Evolutionary conservation across 1,284 basidiomycete species (phyloP).

Genomic region (Coniferiporia weirii): DNA sequence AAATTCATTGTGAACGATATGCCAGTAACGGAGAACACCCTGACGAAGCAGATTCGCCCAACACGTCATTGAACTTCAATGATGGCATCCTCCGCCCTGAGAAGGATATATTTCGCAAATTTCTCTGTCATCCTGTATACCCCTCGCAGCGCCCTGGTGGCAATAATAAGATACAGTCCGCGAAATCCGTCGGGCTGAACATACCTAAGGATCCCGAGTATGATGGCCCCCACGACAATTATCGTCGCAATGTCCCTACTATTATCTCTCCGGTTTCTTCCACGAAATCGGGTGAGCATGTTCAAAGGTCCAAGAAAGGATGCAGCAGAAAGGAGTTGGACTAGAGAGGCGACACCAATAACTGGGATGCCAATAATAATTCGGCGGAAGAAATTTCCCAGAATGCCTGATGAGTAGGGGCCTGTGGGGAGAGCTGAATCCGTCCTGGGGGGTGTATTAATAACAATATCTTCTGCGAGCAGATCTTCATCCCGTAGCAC

Average conservation of each 20-base stretch:
- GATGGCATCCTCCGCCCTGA: conserved; percentile 72
- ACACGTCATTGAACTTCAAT: conserved; percentile 50
- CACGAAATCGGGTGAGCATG: conserved; percentile 59
- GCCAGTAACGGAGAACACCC: background rate
- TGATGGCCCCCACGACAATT: conserved; percentile 56
- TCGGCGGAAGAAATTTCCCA: conserved; percentile 54
- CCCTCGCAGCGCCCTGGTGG: conserved; percentile 55
- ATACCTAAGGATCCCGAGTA: conserved; percentile 60
- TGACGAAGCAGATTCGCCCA: background rate
- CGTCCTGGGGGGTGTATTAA: conserved; percentile 20
- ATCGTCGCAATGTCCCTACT: conserved; percentile 58
- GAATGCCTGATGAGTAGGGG: conserved; percentile 36
- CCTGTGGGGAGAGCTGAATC: conserved; percentile 13
- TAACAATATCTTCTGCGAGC: conserved; percentile 36
- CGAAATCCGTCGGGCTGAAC: conserved; percentile 20
- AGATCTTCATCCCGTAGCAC: conserved; percentile 56
- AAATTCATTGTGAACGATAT: too few relatives aligned
- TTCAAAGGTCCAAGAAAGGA: conserved; percentile 59
- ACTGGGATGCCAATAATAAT: conserved; percentile 72
- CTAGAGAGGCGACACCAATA: conserved; percentile 68
- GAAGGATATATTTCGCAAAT: conserved; percentile 53
- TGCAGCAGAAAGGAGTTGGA: conserved; percentile 61
- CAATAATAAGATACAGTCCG: conserved; percentile 5
- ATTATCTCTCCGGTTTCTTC: conserved; percentile 46
- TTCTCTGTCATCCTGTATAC: conserved; percentile 63